These are phyloP conservation scores for Carpinus viminea DNA, from an alignment of 306 rosid species.

Conservation along the genomic window DNA sequence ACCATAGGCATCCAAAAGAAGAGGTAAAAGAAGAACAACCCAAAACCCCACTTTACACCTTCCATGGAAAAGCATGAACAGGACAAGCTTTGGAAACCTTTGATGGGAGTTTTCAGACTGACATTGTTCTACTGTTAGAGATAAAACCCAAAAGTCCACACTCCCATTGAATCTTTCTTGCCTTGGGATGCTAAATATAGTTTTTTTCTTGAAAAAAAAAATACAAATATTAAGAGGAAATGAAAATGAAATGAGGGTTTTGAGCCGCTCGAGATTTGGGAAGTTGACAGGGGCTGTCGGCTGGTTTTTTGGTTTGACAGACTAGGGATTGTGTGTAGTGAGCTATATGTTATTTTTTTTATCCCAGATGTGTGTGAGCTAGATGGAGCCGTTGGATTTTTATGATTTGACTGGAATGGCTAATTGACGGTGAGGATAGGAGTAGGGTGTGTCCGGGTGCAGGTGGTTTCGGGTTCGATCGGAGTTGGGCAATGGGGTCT, in stretches of 20 bases:
- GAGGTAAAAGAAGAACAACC: slow-evolving; percentile 35
- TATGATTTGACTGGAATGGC: background rate
- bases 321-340: slow-evolving; percentile 18
- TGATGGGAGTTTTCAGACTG: slow-evolving; percentile 19
- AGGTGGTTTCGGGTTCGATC: background rate
- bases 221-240: slow-evolving; percentile 10
- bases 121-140: background rate
- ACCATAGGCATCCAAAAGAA: slow-evolving; percentile 34
- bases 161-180: slow-evolving; percentile 7
- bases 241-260: slow-evolving; percentile 11
- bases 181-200: slow-evolving; percentile 32
- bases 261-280: slow-evolving; percentile 69
- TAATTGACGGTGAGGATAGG: background rate
- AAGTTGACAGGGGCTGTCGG: slow-evolving; percentile 62
- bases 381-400: slow-evolving; percentile 12
- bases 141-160: slow-evolving; percentile 6
- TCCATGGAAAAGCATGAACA: slow-evolving; percentile 38
- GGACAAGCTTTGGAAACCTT: slow-evolving; percentile 42
- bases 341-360: slow-evolving; percentile 1
- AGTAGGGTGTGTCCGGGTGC: background rate
- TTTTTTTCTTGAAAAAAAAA: background rate
- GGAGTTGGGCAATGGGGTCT: slow-evolving; percentile 14
- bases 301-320: slow-evolving; percentile 28
- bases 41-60: slow-evolving; percentile 32
- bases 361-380: background rate